phyloP scores from a whole-genome alignment of 2,329 filamentous ascomycete species.

The Fonsecaea monophora region DNA sequence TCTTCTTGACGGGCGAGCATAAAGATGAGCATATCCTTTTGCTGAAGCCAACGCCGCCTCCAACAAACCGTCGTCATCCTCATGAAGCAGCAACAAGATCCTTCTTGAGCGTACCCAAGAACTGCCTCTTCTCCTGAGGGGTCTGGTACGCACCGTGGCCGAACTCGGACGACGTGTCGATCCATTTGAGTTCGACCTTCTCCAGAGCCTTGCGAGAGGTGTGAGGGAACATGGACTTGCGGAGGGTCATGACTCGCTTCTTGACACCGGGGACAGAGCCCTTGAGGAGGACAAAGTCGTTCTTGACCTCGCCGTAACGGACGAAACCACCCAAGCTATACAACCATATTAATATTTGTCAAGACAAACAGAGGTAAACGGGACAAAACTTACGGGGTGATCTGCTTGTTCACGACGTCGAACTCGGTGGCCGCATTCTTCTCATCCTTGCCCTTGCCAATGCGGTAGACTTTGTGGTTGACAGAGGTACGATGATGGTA shows the following conservation, averaged over 20 bases:
- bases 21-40: neutral
- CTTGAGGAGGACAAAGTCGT: constrained; percentile 98
- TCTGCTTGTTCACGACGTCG: constrained; percentile 98
- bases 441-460: constrained; percentile 90
- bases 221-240: constrained; percentile 98
- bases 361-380: constrained; percentile 5
- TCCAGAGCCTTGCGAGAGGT: constrained; percentile 94
- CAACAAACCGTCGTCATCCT: constrained; percentile 34
- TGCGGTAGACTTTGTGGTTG: constrained; percentile 99
- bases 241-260: constrained; percentile 99
- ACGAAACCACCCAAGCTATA: constrained; percentile 96
- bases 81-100: constrained; percentile 70
- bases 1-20: constrained; percentile 2
- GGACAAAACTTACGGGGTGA: constrained; percentile 85
- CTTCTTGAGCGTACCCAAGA: constrained; percentile 99
- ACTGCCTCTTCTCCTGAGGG: constrained; percentile 94
- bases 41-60: neutral
- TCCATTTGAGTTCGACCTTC: constrained; percentile 99
- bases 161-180: constrained; percentile 99
- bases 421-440: constrained; percentile 93
- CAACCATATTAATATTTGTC: constrained; percentile 45
- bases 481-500: constrained; percentile 99
- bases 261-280: constrained; percentile 96
- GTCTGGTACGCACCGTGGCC: constrained; percentile 99
- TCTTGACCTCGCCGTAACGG: constrained; percentile 98